Evolutionary conservation across 768 basidiomycete genomes (phyloP), one percentile per base, ranked within the genome.

Genomic region (Phaeotremella fagi): DNA sequence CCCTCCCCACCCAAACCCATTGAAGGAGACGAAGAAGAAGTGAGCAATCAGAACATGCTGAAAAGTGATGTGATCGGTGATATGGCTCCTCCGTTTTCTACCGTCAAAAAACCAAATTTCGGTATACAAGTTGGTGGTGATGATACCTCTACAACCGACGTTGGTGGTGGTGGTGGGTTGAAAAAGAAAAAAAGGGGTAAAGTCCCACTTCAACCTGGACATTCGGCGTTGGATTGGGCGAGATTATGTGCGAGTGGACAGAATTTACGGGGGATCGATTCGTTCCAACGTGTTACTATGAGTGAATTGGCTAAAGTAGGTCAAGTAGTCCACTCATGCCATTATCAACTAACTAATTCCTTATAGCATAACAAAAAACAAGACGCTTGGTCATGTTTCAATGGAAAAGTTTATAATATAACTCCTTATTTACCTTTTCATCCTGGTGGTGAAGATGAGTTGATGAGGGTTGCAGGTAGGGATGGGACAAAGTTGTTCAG

Each of bases 401-500:
- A 85, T 62, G 91, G 90, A 50, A 91, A 88, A 70, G 91, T 99
- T 16, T 99, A 99, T 77, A 97, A 97, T 69, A 88, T 99, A 46
- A 91, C 90, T 2, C 82, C 87, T 0, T 99, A 95, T 75, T 75
- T 95, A 4, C 77, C 84, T 2, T 99, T 85, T 65, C 94, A 98
- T 74, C 94, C 94, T 0, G 94, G 94, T 4, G 94, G 94, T 14
- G 90, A 86, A 77, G 85, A 84, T 60, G 90, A 98, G 71, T 78
- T 99, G 38, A 87, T 99, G 89, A 82, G 94, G 18, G 87, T 87
- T 20, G 95, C 92, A 7, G 95, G 95, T 0, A 79, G 90, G 51
- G 95, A 99, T 67, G 95, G 94, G 12, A 90, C 91, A 0, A 86
- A 88, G 68, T 79, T 99, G 11, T 98, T 99, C 65, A 85, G 94